Conservation (phyloP, 106 monocot genomes). For the Dendrobium chrysotoxum region DNA sequence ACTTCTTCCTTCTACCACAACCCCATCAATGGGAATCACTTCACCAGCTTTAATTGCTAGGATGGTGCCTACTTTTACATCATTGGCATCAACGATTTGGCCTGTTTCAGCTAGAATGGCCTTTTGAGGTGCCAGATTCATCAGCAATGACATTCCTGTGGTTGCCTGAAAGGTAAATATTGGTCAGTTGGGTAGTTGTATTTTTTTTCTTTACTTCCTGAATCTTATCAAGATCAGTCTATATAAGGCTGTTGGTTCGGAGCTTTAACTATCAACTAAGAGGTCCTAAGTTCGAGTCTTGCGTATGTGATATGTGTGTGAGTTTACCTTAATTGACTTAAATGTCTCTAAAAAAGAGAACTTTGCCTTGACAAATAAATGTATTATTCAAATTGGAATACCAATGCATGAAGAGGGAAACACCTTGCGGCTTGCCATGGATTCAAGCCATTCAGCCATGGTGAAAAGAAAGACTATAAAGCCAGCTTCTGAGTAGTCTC, state of each 20-base stretch:
- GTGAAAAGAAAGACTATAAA: slow-evolving; percentile 87
- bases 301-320: too few species aligned
- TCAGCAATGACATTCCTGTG: slow-evolving; percentile 69
- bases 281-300: too few species aligned
- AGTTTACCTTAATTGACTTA: too few species aligned
- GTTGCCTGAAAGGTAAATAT: slow-evolving; percentile 43
- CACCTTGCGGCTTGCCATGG: slow-evolving; percentile 72
- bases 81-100: slow-evolving; percentile 43
- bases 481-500: slow-evolving; percentile 80
- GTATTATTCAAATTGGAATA: too few species aligned
- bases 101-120: slow-evolving; percentile 75
- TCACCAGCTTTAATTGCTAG: slow-evolving; percentile 93
- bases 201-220: too few species aligned
- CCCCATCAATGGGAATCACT: slow-evolving; percentile 83
- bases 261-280: too few species aligned
- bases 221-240: too few species aligned
- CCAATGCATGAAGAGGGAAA: too few species aligned
- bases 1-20: slow-evolving; percentile 70
- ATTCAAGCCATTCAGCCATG: slow-evolving; percentile 85
- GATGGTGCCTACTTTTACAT: slow-evolving; percentile 54
- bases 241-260: too few species aligned
- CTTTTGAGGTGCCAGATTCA: slow-evolving; percentile 93
- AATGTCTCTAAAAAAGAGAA: too few species aligned
- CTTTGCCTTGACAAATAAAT: too few species aligned
- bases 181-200: background rate